Evolutionary conservation across 495 filamentous ascomycete species (phyloP), one percentile per base, ranked within the genome.

Genomic region (Bryoglossum gracile): DNA sequence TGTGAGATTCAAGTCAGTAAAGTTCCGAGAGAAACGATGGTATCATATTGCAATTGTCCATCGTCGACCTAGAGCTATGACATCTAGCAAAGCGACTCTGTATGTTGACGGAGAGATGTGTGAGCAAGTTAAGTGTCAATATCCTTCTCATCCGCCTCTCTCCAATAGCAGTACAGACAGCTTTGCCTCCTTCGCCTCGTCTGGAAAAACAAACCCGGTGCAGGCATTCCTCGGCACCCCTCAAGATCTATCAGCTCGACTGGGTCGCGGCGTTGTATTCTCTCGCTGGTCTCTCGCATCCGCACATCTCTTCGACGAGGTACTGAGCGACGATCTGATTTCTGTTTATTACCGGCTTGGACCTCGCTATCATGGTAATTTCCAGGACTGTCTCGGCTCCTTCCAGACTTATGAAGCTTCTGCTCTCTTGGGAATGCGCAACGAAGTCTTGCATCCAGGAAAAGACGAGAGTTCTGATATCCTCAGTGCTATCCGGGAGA

Each of bases 341-440:
- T 82, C 91, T 19, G 92, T 97, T 2, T 85, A 91, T 56, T 87
- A 84, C 63, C 86, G 89, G 44, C 80, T 98, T 13, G 90, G 92
- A 1, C 82, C 87, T 17, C 81, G 88, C 26, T 98, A 98, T 57
- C 80, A 84, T 63, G 92, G 92, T 1, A 97, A 96, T 60, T 95
- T 91, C 57, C 92, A 98, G 62, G 92, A 98, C 61, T 89, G 88
- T 52, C 73, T 98, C 17, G 92, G 92, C 8, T 91, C 90, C 13
- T 95, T 98, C 59, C 90, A 96, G 60, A 98, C 92, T 0, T 98
- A 97, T 61, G 83, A 83, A 51, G 89, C 94, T n/a, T 96, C 94
- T 19, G 90, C 92, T 14, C 80, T 86, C 21, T 68, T 98, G 21
- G 90, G 91, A 48, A 72, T 96, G 43, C 84, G 89, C 42, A 95